Conservation (phyloP, 2,329 filamentous ascomycete species). For the Zalaria sp. region DNA sequence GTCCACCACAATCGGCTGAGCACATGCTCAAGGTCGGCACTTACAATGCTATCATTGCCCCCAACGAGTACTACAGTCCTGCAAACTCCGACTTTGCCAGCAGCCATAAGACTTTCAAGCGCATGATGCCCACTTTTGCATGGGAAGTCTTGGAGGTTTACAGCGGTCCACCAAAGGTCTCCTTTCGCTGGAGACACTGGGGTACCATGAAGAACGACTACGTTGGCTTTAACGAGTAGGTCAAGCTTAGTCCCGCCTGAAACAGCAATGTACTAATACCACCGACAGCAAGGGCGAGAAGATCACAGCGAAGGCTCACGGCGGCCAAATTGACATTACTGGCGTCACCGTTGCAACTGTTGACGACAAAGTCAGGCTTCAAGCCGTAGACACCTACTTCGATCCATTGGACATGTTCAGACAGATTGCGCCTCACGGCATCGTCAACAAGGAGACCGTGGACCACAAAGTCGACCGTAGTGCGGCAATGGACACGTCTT, state of each 20-base stretch:
- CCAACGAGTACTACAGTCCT: constrained; percentile 51
- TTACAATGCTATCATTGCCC: constrained; percentile 52
- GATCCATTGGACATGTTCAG: constrained; percentile 54
- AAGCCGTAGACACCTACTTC: constrained; percentile 49
- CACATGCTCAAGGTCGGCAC: constrained; percentile 55
- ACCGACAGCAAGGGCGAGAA: constrained; percentile 44
- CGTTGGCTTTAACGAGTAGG: constrained; percentile 48
- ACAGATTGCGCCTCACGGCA: constrained; percentile 41
- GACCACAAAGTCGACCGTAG: constrained; percentile 18
- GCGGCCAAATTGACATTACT: constrained; percentile 47
- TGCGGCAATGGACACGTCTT: constrained; percentile 10
- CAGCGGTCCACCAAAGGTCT: constrained; percentile 46
- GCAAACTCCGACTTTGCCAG: constrained; percentile 45
- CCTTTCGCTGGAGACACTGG: constrained; percentile 56
- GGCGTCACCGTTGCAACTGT: constrained; percentile 49
- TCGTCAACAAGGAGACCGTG: constrained; percentile 30
- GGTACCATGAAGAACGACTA: constrained; percentile 54
- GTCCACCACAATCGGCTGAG: constrained; percentile 40
- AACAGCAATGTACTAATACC: constrained; percentile 10
- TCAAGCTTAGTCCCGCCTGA: constrained; percentile 7
- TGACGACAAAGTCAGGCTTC: constrained; percentile 44
- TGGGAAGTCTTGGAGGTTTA: constrained; percentile 60
- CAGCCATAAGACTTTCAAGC: constrained; percentile 57
- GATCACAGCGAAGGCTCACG: constrained; percentile 46
- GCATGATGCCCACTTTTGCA: constrained; percentile 59